phyloP scores from a whole-genome alignment of 108 stramenopile genomes.

The Skeletonema marinoi region DNA sequence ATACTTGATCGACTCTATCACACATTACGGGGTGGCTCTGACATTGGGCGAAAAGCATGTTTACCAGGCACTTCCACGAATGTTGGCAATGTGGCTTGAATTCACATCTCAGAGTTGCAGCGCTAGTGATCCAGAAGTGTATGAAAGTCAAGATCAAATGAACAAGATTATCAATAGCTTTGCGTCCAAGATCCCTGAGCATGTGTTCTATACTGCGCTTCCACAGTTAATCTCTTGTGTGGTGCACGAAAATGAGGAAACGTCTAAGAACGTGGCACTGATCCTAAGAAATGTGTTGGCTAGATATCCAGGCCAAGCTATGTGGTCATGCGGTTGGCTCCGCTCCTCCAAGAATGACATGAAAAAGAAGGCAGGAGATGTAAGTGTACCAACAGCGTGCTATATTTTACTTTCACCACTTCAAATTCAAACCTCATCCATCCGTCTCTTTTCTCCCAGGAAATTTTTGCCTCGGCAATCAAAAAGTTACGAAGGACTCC shows the following conservation, averaged over 20 bases:
- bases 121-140: constrained; percentile 3
- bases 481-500: constrained; percentile 53
- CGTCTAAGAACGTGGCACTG: constrained; percentile 57
- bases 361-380: constrained; percentile 63
- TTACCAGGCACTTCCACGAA: constrained; percentile 85
- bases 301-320: constrained; percentile 80
- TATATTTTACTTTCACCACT: neutral
- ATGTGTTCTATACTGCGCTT: constrained; percentile 82
- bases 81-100: constrained; percentile 90
- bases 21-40: constrained; percentile 72
- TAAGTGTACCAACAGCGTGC: neutral
- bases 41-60: constrained; percentile 77
- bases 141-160: constrained; percentile 54
- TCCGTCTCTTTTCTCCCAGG: constrained; percentile 8
- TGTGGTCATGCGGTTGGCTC: constrained; percentile 91
- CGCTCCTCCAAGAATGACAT: constrained; percentile 57
- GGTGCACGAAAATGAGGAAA: constrained; percentile 61
- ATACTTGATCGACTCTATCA: constrained; percentile 70
- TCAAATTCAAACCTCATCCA: neutral
- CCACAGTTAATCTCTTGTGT: constrained; percentile 85
- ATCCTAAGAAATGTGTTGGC: constrained; percentile 72
- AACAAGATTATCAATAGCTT: constrained; percentile 64
- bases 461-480: constrained; percentile 76
- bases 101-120: constrained; percentile 52
- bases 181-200: constrained; percentile 58